These are phyloP conservation scores for Calonectria ilicicola DNA, from an alignment of 2,329 filamentous ascomycete species.

Conservation along the genomic window DNA sequence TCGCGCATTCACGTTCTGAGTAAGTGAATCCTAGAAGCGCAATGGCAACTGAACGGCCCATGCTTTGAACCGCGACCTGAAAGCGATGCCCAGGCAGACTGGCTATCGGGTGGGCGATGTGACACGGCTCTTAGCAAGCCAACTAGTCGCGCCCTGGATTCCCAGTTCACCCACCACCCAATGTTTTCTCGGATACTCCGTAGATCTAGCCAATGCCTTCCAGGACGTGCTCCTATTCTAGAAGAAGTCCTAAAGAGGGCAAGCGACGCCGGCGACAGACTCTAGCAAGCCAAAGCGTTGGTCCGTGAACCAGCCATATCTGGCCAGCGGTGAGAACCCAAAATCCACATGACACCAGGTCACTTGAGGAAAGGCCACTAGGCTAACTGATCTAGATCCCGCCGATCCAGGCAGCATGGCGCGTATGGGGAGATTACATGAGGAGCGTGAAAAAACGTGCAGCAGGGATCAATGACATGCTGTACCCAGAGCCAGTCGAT, in stretches of 20 bases:
- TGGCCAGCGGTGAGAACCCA: neutral
- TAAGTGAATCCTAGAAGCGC: neutral
- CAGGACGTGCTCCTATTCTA: neutral
- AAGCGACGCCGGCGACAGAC: neutral
- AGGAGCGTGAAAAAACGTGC: neutral
- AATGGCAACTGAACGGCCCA: neutral
- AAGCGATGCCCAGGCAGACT: neutral
- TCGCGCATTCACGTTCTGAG: neutral
- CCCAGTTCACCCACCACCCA: neutral
- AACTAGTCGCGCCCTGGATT: neutral
- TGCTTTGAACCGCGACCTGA: neutral
- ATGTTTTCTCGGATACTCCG: neutral
- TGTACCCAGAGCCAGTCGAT: neutral
- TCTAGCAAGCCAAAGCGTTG: neutral
- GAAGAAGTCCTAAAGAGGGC: neutral
- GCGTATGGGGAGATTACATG: neutral
- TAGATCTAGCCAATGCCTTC: neutral
- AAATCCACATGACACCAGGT: neutral
- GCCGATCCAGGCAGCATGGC: neutral
- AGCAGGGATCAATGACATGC: neutral
- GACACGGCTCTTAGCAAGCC: neutral
- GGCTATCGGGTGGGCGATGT: neutral
- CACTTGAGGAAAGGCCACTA: neutral
- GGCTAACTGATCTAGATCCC: constrained; percentile 6
- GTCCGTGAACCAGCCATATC: neutral